Percentiles rank a stretch among this genome's conserved stretches.
phyloP scores from a whole-genome alignment of 2,329 filamentous ascomycete genomes.

The Orbilia brochopaga region DNA sequence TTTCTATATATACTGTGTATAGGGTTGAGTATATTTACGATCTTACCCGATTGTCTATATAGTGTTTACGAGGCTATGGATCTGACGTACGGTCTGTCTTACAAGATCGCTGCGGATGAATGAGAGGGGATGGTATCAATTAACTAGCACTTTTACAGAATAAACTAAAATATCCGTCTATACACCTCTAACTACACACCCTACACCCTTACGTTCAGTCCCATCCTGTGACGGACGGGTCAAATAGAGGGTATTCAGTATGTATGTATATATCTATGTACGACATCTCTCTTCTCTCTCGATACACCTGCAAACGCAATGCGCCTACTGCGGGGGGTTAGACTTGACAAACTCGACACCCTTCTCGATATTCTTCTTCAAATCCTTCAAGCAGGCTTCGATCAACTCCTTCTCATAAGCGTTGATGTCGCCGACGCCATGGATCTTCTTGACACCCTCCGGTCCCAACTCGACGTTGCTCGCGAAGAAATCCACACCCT shows the following conservation, averaged over 20 bases:
- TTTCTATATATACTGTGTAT: not conserved
- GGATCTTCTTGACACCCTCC: constrained; percentile 93
- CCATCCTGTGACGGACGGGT: too few relatives aligned
- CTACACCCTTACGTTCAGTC: too few relatives aligned
- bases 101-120: too few relatives aligned
- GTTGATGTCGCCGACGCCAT: constrained; percentile 82
- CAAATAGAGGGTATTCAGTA: too few relatives aligned
- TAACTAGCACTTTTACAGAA: too few relatives aligned
- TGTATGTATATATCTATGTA: too few relatives aligned
- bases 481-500: constrained; percentile 96
- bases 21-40: not conserved
- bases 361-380: constrained; percentile 67
- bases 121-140: too few relatives aligned
- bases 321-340: constrained; percentile 50
- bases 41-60: too few relatives aligned
- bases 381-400: constrained; percentile 79
- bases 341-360: constrained; percentile 53
- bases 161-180: not conserved
- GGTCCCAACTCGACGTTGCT: constrained; percentile 94
- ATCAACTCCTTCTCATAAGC: constrained; percentile 87
- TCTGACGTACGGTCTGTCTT: too few relatives aligned
- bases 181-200: constrained; percentile 7
- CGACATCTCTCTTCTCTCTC: too few relatives aligned
- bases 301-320: too few relatives aligned
- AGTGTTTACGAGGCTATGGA: too few relatives aligned